Percentiles rank a stretch among this genome's conserved stretches.
Evolutionary conservation across 495 filamentous ascomycete species (phyloP).

Genomic region (Xylaria acuta): DNA sequence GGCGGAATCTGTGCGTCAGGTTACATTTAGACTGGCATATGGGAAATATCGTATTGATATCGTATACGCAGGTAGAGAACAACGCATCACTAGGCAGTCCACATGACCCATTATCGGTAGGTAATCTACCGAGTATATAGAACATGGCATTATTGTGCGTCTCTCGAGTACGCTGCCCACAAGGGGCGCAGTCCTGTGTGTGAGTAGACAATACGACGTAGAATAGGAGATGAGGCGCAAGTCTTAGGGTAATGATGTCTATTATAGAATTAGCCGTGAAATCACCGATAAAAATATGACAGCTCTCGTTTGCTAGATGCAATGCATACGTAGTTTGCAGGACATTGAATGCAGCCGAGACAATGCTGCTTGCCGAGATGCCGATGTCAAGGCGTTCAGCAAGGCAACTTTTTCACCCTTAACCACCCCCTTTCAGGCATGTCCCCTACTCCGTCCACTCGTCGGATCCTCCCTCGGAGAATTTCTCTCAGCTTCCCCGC

Average conservation of each 20-base stretch:
- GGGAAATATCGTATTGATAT: not conserved
- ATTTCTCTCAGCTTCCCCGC: constrained; percentile 5
- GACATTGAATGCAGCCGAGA: not conserved
- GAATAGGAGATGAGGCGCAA: not conserved
- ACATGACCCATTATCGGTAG: not conserved
- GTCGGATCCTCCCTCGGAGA: constrained; percentile 2
- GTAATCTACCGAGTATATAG: not conserved
- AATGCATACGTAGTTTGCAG: not conserved
- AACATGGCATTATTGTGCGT: not conserved
- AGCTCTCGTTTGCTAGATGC: not conserved
- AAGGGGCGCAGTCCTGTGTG: not conserved
- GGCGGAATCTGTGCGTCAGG: not conserved
- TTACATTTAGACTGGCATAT: not conserved
- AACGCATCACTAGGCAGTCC: not conserved
- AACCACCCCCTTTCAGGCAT: not conserved
- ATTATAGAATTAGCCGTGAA: not conserved
- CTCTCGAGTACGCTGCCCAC: not conserved
- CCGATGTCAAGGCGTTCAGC: not conserved
- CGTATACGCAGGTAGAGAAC: constrained; percentile 13
- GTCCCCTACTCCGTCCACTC: not conserved
- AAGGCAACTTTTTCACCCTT: constrained; percentile 2
- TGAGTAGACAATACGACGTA: not conserved
- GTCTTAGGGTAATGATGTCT: not conserved
- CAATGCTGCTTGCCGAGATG: not conserved
- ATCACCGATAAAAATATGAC: not conserved